phyloP scores from a whole-genome alignment of 139 green algal species.

The Closterium sp. region DNA sequence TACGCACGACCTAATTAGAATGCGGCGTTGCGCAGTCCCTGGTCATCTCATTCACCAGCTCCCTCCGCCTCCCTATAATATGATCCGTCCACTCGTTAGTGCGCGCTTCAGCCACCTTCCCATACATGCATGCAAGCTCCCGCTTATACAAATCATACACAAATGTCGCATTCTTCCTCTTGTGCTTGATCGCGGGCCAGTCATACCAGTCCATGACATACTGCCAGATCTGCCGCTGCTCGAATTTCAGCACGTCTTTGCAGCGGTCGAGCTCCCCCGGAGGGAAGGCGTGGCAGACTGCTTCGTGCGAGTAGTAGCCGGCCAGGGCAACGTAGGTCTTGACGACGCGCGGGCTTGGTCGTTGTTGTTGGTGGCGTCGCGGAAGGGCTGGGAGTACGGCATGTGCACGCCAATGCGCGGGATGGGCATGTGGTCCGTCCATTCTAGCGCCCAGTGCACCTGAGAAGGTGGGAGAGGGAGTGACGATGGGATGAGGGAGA shows the following conservation, averaged over 20 bases:
- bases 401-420: too few species aligned
- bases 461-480: too few species aligned
- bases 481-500: too few species aligned
- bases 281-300: not conserved
- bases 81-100: not conserved
- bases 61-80: not conserved
- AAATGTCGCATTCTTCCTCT: not conserved
- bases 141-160: not conserved
- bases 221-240: slow-evolving; percentile 8
- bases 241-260: not conserved
- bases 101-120: not conserved
- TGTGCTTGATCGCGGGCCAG: not conserved
- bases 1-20: too few species aligned
- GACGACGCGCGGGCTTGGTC: not conserved
- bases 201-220: not conserved
- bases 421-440: too few species aligned
- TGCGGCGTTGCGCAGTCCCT: not conserved
- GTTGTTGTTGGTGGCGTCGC: not conserved
- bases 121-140: not conserved
- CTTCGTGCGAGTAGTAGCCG: not conserved
- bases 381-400: not conserved
- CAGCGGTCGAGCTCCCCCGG: not conserved
- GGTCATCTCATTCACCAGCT: not conserved
- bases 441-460: too few species aligned
- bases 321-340: not conserved